Evolutionary conservation across 2,329 filamentous ascomycete species (phyloP).

Genomic region (Beauveria scarabaeidicola): DNA sequence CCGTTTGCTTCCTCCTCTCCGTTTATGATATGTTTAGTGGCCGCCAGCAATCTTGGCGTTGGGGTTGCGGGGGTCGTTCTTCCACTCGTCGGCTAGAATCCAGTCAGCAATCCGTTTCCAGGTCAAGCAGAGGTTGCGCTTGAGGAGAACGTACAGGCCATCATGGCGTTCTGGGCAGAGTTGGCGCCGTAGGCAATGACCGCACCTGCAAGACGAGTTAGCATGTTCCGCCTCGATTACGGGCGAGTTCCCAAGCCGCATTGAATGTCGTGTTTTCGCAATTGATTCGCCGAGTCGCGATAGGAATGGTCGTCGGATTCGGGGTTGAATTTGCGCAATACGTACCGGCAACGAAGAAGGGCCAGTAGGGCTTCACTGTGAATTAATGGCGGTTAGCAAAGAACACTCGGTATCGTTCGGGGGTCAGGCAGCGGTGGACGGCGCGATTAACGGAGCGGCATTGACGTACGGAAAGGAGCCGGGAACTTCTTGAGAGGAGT

Average conservation of each 20-base stretch:
- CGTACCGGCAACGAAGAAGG: constrained; percentile 93
- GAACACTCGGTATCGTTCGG: constrained; percentile 3
- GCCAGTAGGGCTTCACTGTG: constrained; percentile 80
- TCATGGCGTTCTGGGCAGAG: constrained; percentile 67
- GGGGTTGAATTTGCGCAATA: constrained; percentile 20
- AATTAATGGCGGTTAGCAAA: constrained; percentile 14
- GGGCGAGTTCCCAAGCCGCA: background rate
- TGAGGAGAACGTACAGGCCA: constrained; percentile 52
- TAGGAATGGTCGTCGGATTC: constrained; percentile 5
- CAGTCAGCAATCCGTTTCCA: constrained; percentile 4
- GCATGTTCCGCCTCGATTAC: background rate
- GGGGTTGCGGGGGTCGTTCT: constrained; percentile 92
- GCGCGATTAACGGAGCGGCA: constrained; percentile 17
- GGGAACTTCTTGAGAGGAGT: constrained; percentile 69
- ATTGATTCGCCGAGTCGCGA: background rate
- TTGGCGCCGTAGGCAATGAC: constrained; percentile 90
- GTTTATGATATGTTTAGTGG: constrained; percentile 30
- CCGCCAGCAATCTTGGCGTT: constrained; percentile 37
- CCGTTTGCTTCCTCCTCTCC: background rate
- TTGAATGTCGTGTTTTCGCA: background rate
- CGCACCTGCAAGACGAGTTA: constrained; percentile 47
- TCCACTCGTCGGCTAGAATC: constrained; percentile 75
- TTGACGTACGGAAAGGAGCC: constrained; percentile 64
- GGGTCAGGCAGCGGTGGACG: background rate
- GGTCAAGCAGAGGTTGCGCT: background rate